Evolutionary conservation across 345 rosid species (phyloP), one percentile per base, ranked within the genome.

Genomic region (Lumnitzera littorea): DNA sequence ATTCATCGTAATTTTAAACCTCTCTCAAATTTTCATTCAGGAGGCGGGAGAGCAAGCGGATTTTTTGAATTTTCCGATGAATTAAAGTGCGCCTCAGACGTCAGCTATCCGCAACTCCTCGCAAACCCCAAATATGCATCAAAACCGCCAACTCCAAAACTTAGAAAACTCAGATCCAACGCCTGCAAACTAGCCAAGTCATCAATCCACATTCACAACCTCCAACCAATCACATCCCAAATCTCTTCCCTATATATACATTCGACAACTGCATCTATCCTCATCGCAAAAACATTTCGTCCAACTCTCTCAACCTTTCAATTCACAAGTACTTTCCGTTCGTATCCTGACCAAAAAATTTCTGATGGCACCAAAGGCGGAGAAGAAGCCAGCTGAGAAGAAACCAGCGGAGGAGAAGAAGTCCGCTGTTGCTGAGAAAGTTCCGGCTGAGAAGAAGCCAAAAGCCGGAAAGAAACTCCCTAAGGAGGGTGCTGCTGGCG

Each of bases 391-490:
- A 4, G 76, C 71, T 11, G 72, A 63, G 74, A 72, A 80, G 72
- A 80, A 80, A 41, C 77, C 79, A 5, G 79, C 67, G 2, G 82
- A 70, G 64, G 77, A 79, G 70, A 65, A 76, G 69, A 79, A 79
- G 49, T 36, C 65, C 3, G 27, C 69, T 5, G 73, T 58, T 48
- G 84, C 78, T 0, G 84, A 80, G 71, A 80, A 76, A 66, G 71
- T 77, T 1, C 81, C 81, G 15, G 81, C 82, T 0, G 86, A 81
- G 70, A 81, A 81, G 79, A 81, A 73, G 57, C 83, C 83, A 0
- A 78, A 81, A 55, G 83, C 83, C 9, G 86, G 83, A 0, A 80
- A 80, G 77, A 76, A 78, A 12, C 73, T 81, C 0, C 81, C 80
- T 0, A 81, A 78, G 58, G 84, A 77, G 7, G 57, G 56, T 51